These are phyloP conservation scores for Turritis glabra DNA, from an alignment of 345 rosid genomes.

Conservation along the genomic window DNA sequence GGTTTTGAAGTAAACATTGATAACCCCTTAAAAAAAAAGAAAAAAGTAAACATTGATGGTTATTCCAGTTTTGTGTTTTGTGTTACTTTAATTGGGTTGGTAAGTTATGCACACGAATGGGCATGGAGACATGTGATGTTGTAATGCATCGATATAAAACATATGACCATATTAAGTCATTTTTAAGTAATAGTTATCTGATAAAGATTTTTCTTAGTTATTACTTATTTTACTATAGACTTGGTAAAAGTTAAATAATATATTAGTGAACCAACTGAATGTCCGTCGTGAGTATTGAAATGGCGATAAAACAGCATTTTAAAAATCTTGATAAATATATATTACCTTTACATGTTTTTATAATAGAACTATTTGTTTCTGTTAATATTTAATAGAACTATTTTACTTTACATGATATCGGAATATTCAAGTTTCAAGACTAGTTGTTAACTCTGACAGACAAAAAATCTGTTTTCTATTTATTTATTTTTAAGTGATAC, in stretches of 20 bases:
- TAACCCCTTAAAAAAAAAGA: no score
- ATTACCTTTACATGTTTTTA: no score
- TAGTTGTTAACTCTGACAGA: constrained; percentile 26
- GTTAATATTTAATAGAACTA: neutral
- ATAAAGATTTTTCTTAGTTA: neutral
- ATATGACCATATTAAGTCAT: neutral
- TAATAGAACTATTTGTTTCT: neutral
- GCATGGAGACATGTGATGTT: neutral
- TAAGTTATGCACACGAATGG: neutral
- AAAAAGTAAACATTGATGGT: neutral
- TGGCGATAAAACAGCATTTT: neutral
- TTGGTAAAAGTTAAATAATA: neutral
- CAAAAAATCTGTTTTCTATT: neutral
- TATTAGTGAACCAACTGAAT: neutral
- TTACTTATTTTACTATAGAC: neutral
- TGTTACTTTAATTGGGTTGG: neutral
- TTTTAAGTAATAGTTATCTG: neutral
- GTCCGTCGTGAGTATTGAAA: neutral
- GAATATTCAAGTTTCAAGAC: constrained; percentile 35
- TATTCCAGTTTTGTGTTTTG: neutral
- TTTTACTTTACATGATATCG: neutral
- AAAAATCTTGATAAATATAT: no score
- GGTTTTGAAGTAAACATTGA: neutral
- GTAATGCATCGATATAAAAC: neutral
- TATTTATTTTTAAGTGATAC: neutral